Evolutionary conservation across 805 yeast genomes (phyloP).

Genomic region (Candida bentonensis): DNA sequence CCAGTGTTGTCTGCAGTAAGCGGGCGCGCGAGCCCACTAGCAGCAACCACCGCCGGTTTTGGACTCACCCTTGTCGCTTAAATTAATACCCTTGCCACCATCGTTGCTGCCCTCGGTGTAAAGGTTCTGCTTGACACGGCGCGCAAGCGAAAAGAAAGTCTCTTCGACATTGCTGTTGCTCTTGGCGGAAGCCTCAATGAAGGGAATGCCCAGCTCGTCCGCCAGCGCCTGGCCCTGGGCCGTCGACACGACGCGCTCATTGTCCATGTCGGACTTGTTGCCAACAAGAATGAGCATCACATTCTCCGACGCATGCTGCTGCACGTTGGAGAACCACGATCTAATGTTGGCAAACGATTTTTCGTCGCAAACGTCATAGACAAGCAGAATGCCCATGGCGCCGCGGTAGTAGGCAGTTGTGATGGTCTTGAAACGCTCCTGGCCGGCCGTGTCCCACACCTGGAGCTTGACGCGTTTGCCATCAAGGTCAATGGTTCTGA

Average conservation of each 20-base stretch:
- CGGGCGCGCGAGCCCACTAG: no score
- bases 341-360: slow-evolving; percentile 85
- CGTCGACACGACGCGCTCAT: slow-evolving; percentile 68
- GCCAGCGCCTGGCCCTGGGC: slow-evolving; percentile 91
- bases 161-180: slow-evolving; percentile 85
- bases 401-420: slow-evolving; percentile 97
- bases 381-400: slow-evolving; percentile 94
- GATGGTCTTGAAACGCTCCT: slow-evolving; percentile 94
- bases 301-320: slow-evolving; percentile 92
- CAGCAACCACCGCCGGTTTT: slow-evolving; percentile 20
- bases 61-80: slow-evolving; percentile 12
- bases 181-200: slow-evolving; percentile 94
- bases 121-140: slow-evolving; percentile 70
- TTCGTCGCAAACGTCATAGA: slow-evolving; percentile 95
- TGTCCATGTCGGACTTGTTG: slow-evolving; percentile 86
- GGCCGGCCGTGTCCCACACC: slow-evolving; percentile 99
- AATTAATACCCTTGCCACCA: slow-evolving; percentile 18
- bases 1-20: no score
- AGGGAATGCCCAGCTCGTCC: slow-evolving; percentile 72
- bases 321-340: slow-evolving; percentile 91
- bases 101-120: slow-evolving; percentile 26
- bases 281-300: slow-evolving; percentile 92
- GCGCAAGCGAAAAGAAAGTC: slow-evolving; percentile 79
- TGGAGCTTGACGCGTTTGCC: slow-evolving; percentile 90
- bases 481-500: slow-evolving; percentile 86